Evolutionary conservation across 768 basidiomycete genomes (phyloP), one percentile per base, ranked within the genome.

Genomic region (Boletus bicolor): DNA sequence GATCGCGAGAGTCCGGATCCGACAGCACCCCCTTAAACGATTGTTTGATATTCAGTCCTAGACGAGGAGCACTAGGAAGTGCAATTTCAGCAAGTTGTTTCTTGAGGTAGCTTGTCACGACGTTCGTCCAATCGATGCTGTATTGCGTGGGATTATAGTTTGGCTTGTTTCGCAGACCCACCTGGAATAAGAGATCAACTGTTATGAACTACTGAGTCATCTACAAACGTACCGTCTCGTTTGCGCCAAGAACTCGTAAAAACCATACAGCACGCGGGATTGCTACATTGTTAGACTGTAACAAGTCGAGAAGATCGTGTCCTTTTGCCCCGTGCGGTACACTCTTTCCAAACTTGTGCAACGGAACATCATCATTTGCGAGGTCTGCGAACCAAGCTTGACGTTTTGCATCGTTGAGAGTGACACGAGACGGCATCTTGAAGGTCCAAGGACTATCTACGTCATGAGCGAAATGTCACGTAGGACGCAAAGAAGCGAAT

Each of bases 311-410:
- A 30, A 93, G 78, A 63, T 92, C 91, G 59, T 87, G 85, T 2
- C 91, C 92, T 69, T 91, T 93, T 5, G 86, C 86, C 0, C 89
- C 89, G 65, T 93, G 89, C 3, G 91, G 92, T 5, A 93, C 88
- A 66, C 83, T 89, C 72, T 91, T 91, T 7, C 88, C 88, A 10
- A 93, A 75, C 66, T 89, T 92, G 65, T 87, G 76, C 15, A 93
- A 76, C 5, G 91, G 91, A 14, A 93, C 87, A 34, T 85, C 78
- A 1, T 90, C 84, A 59, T 93, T 83, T 12, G 91, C 89, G 11
- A 93, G 80, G 64, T 92, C 90, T 8, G 82, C 79, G 64, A 92
- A 89, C 91, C 91, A 93, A 7, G 86, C 77, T 54, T 85, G 81
- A n/a, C 87, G 79, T 67, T 89, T 90, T 7, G 84, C 73, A 61